Base-by-base conservation (phyloP, 164 flowering plant species). In the Magnolia changhungtana region DNA sequence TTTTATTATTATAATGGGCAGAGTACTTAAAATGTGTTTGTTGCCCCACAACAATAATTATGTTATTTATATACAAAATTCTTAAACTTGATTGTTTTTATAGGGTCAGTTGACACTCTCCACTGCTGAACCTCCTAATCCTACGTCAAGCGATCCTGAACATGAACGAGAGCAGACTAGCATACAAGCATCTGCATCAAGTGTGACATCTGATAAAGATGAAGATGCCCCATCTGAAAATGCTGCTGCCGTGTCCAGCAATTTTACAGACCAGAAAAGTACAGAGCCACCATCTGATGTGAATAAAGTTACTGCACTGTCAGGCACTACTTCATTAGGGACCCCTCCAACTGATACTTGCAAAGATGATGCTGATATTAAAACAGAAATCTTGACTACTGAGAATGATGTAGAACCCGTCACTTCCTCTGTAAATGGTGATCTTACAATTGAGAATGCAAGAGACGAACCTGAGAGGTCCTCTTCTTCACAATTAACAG, bases 91-190 rank as follows among this genome's bases (percentile, higher is more conserved):
- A 69, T 67, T 37, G 23, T 52, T 63, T 74, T 76, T 84, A 23
- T 86, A 90, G 91, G 87, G 80, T 78, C 86, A 80, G 78, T 89
- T 81, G 79, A 83, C 79, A 80, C 84, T 37, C 45, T 37, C 86
- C 5, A 16, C 79, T 19, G 79, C 70, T 63, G 88, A 87, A 81
- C 78, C 86, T 71, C 78, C 82, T 74, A 81, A 72, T 37, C 45
- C 45, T 37, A 37, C 45, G 70, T 51, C 72, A 67, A 81, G 64
- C 81, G 85, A 86, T 76, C 63, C 59, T 74, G 81, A 63, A 74
- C 65, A 13, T 19, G 90, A 84, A 74, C 45, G 0, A 37, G 45
- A 37, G 45, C 45, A 37, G 45, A 37, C 45, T 37, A 37, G 45
- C 45, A 37, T 37, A 37, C 81, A 75, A 73, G 74, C 78, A 68